Evolutionary conservation across 768 basidiomycete species (phyloP).

Genomic region (Agrocybe pediades): DNA sequence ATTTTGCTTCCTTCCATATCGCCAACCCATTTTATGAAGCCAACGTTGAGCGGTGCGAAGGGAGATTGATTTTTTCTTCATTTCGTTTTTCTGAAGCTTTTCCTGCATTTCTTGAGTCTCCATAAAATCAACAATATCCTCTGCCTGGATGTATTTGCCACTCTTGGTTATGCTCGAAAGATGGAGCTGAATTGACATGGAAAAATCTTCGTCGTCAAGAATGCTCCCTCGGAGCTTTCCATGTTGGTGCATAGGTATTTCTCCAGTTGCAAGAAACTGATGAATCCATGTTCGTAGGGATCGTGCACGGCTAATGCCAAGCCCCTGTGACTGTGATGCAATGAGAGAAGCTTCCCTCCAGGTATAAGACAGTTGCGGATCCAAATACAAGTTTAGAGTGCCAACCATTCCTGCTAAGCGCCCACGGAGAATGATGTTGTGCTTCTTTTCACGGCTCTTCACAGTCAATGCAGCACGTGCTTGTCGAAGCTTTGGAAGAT

Average conservation of each 20-base stretch:
- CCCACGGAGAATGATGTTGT: slow-evolving; percentile 29
- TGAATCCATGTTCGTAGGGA: slow-evolving; percentile 32
- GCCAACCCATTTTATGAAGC: slow-evolving; percentile 34
- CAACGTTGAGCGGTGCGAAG: slow-evolving; percentile 28
- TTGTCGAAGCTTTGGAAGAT: slow-evolving; percentile 19
- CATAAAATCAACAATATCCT: slow-evolving; percentile 32
- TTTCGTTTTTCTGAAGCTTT: slow-evolving; percentile 13
- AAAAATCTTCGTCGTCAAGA: slow-evolving; percentile 35
- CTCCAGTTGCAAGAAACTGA: slow-evolving; percentile 14
- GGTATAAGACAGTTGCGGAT: slow-evolving; percentile 28
- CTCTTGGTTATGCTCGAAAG: slow-evolving; percentile 26
- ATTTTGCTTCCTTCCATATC: slow-evolving; percentile 25
- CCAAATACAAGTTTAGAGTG: slow-evolving; percentile 35
- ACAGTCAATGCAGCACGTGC: slow-evolving; percentile 19
- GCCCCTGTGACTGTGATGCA: slow-evolving; percentile 25
- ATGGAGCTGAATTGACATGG: slow-evolving; percentile 25
- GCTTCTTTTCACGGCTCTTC: slow-evolving; percentile 26
- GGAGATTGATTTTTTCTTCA: slow-evolving; percentile 18
- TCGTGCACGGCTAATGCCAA: slow-evolving; percentile 26
- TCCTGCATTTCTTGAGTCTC: slow-evolving; percentile 24
- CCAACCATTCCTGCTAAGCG: slow-evolving; percentile 32
- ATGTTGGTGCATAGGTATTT: slow-evolving; percentile 28
- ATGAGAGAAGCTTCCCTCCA: slow-evolving; percentile 32
- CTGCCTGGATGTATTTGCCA: slow-evolving; percentile 25
- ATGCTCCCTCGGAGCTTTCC: slow-evolving; percentile 19